Evolutionary conservation across 805 yeast species (phyloP).

Genomic region (Ogataea degrootiae): DNA sequence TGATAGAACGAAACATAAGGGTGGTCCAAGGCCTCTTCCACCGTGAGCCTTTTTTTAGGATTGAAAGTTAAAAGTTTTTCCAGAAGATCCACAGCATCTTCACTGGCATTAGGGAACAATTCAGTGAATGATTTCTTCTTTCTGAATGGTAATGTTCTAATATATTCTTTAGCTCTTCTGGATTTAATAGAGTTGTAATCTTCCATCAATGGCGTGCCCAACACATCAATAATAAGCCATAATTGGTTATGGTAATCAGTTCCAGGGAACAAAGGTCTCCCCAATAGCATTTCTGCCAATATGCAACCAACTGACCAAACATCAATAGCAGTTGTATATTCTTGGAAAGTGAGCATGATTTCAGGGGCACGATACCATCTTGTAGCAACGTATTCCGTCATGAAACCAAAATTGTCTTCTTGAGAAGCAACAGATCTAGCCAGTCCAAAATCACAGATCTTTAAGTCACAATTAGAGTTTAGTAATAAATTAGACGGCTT

Average conservation of each 20-base stretch:
- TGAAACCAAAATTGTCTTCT: constrained; percentile 67
- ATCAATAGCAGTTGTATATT: constrained; percentile 92
- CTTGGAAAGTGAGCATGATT: constrained; percentile 90
- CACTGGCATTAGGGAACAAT: constrained; percentile 49
- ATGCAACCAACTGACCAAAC: constrained; percentile 98
- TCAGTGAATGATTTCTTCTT: constrained; percentile 53
- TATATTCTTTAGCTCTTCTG: constrained; percentile 83
- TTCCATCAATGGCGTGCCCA: constrained; percentile 84
- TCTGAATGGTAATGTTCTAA: constrained; percentile 69
- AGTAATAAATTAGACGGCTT: constrained; percentile 85
- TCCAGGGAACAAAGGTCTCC: constrained; percentile 90
- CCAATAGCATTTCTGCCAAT: constrained; percentile 81
- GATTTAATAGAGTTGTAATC: constrained; percentile 73
- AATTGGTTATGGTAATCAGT: constrained; percentile 90
- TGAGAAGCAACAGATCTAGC: constrained; percentile 64
- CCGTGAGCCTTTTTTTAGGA: constrained; percentile 78
- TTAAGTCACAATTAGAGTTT: constrained; percentile 90
- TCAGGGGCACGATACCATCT: constrained; percentile 98
- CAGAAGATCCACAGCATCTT: constrained; percentile 64
- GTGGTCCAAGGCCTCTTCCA: constrained; percentile 76
- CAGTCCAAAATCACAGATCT: constrained; percentile 90
- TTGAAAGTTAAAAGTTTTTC: constrained; percentile 75
- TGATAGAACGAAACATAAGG: constrained; percentile 87
- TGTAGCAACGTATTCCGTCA: constrained; percentile 98
- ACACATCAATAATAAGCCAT: constrained; percentile 72